These are phyloP conservation scores for Tuber melanosporum DNA, from an alignment of 495 filamentous ascomycete genomes.

Conservation along the genomic window DNA sequence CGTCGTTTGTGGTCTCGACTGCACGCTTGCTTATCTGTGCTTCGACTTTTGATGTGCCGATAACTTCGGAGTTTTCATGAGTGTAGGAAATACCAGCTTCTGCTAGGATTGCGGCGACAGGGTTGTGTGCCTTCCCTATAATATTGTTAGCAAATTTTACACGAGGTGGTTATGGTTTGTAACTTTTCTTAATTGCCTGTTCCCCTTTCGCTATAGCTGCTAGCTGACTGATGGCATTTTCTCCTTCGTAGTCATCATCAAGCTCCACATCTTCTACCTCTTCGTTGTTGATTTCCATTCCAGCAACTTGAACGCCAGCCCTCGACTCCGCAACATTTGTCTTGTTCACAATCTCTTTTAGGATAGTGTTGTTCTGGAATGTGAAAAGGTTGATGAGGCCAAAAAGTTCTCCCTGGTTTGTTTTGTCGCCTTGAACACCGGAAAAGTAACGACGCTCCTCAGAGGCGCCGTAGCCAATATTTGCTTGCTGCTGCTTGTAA, in stretches of 20 bases:
- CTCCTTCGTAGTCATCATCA: conserved; percentile 50
- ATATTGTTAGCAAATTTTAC: conserved; percentile 4
- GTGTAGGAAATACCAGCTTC: conserved; percentile 89
- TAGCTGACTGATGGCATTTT: conserved; percentile 69
- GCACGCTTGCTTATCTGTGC: conserved; percentile 69
- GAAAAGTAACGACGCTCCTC: conserved; percentile 92
- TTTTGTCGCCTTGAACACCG: conserved; percentile 77
- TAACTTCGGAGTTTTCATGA: conserved; percentile 92
- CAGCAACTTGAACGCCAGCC: conserved; percentile 72
- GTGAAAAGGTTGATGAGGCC: conserved; percentile 81
- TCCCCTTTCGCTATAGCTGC: conserved; percentile 62
- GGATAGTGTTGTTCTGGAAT: conserved; percentile 71
- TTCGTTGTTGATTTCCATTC: conserved; percentile 60
- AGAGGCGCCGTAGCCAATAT: conserved; percentile 91
- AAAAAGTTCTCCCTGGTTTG: conserved; percentile 85
- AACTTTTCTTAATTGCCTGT: conserved; percentile 41
- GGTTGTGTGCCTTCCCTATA: conserved; percentile 51
- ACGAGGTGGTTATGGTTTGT: neutral
- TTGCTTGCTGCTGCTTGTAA: conserved; percentile 98
- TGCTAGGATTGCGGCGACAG: conserved; percentile 82
- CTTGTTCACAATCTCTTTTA: conserved; percentile 92
- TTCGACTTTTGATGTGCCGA: conserved; percentile 82
- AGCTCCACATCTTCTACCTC: conserved; percentile 50
- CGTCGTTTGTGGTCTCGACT: conserved; percentile 55
- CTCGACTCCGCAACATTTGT: conserved; percentile 92